A percentile compares a stretch with the other conserved stretches of the same genome.
Conservation (phyloP, 495 filamentous ascomycete species). For the Melanomma pulvis-pyrius region DNA sequence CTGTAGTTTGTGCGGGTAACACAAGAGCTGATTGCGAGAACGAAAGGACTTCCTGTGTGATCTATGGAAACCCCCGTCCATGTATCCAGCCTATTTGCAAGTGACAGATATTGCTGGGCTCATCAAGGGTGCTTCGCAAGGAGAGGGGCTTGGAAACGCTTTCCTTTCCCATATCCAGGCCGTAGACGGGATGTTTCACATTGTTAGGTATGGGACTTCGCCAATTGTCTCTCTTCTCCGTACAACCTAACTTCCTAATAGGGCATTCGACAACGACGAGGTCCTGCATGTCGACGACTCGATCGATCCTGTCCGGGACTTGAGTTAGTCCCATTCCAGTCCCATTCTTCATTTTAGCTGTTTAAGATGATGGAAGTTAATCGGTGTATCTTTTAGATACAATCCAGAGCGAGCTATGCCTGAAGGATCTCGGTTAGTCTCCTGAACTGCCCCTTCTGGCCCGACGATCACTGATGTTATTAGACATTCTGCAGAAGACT, state of each 20-base stretch:
- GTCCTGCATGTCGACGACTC: conserved; percentile 34
- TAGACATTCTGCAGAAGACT: conserved; percentile 41
- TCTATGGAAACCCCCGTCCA: conserved; percentile 39
- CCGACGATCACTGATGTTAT: neutral
- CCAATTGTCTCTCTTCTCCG: neutral
- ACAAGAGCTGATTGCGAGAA: neutral
- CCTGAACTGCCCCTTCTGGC: neutral
- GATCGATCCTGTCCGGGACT: conserved; percentile 43
- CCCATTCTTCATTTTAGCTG: neutral
- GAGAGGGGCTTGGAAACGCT: conserved; percentile 41
- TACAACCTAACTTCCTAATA: neutral
- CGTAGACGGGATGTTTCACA: conserved; percentile 42
- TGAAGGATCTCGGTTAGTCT: conserved; percentile 39
- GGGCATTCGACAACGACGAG: conserved; percentile 41
- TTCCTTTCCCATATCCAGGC: conserved; percentile 43
- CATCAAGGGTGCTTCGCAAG: conserved; percentile 42
- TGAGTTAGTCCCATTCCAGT: conserved; percentile 17
- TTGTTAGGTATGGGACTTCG: conserved; percentile 23
- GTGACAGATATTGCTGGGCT: conserved; percentile 44
- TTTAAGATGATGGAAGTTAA: neutral
- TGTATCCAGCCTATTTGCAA: conserved; percentile 40
- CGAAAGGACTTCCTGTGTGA: conserved; percentile 36
- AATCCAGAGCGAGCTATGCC: conserved; percentile 44
- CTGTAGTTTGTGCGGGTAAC: neutral
- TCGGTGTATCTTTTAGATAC: conserved; percentile 18